Base-by-base conservation (phyloP, 139 green algal species). In the Marvania coccoides region DNA sequence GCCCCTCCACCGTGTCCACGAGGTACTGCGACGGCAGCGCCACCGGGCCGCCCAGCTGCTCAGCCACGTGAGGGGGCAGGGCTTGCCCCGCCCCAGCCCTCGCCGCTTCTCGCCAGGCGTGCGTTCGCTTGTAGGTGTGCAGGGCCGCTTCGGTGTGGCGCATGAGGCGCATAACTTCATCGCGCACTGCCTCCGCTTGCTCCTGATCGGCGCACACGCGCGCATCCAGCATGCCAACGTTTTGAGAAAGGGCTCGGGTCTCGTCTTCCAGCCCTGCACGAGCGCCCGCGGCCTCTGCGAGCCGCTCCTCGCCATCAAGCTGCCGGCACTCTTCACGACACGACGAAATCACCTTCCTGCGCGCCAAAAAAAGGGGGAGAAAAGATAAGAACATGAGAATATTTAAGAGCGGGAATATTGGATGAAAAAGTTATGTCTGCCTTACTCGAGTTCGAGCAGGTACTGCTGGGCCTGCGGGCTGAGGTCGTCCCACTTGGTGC, bases 401-500 rank as follows among this genome's bases (percentile, higher is more conserved):
- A 6, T 8, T 14, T n/a, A 61, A 1, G 4, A 24, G 30, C 29
- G 47, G 12, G 23, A 14, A 63, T 7, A 54, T 63, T n/a, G 57
- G 6, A 14, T 8, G 24, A 63, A 0, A 57, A 63, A 13, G 15
- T 56, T 4, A 56, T 59, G 48, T 59, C 29, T 12, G 36, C 24
- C 64, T 63, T 58, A 78, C 71, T 83, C 76, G 3, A 81, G 56
- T 36, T 83, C 58, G n/a, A 71, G 36, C 19, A 83, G 71, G 53
- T 75, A 73, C 23, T 72, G 47, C 60, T 83, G 76, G 5, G 62
- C 67, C 47, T 75, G 58, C 6, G 76, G 76, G 47, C 58, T 65
- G 23, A 83, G 47, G 47, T 83, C 76, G 14, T 83, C 76, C 76
- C 76, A 83, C 46, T 77, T 81, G 53, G 58, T 79, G 63, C n/a